Conservation (phyloP, 2,329 filamentous ascomycete genomes). For the Setomelanomma holmii region DNA sequence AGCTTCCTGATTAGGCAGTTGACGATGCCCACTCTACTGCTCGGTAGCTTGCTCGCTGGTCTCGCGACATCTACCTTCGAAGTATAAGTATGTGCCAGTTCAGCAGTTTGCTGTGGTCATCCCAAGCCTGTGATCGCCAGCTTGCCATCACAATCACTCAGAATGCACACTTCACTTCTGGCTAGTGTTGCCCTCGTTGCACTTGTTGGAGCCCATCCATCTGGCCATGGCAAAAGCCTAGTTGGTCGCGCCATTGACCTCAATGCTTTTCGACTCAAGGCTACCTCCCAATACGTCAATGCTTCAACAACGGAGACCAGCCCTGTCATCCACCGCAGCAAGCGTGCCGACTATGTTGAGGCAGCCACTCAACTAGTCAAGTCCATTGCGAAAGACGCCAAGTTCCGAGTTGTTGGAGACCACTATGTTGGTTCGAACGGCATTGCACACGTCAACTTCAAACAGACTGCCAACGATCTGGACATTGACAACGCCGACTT, state of each 20-base stretch:
- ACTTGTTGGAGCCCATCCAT: conserved; percentile 1
- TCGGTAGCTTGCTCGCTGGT: background rate
- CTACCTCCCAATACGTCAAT: conserved; percentile 17
- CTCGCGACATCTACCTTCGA: background rate
- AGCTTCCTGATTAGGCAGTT: conserved; percentile 6
- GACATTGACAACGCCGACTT: conserved; percentile 69
- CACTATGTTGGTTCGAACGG: conserved; percentile 63
- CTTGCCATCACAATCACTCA: background rate
- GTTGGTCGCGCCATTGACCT: conserved; percentile 17
- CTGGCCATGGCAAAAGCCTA: background rate
- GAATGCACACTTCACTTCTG: conserved; percentile 1
- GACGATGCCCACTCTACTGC: background rate
- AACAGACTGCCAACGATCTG: conserved; percentile 64
- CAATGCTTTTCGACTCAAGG: conserved; percentile 21
- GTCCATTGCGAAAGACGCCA: conserved; percentile 1
- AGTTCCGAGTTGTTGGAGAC: conserved; percentile 5
- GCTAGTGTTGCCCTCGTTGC: conserved; percentile 1
- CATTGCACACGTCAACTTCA: conserved; percentile 65
- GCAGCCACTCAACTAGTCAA: conserved; percentile 8
- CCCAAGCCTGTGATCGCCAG: background rate
- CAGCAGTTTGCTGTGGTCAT: background rate
- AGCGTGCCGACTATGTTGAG: conserved; percentile 7
- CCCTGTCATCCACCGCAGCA: background rate
- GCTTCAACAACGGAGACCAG: conserved; percentile 7
- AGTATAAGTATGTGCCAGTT: background rate